Evolutionary conservation across 2,329 filamentous ascomycete genomes (phyloP), one percentile per base, ranked within the genome.

Genomic region (Akanthomyces uredinophilus): DNA sequence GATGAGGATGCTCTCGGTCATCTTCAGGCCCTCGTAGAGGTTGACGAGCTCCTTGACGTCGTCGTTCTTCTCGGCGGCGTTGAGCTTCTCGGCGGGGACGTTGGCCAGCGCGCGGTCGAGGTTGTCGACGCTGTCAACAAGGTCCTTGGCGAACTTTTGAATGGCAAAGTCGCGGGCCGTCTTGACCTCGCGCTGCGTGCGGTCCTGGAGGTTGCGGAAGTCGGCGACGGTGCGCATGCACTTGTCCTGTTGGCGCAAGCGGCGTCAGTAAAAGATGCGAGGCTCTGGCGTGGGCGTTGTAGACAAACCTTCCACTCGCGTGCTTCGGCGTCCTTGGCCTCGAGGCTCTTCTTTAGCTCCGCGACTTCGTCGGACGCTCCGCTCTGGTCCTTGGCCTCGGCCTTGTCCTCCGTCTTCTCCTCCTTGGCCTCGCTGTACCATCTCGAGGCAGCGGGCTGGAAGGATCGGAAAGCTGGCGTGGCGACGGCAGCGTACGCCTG

Each of bases 201-300:
- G 91, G 72, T 97, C 92, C 81, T 98, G 94, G 57, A 99, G 90
- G 80, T 98, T 99, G 74, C 92, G 92, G 85, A 96, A 98, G 71
- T 99, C 95, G 78, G 95, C 95, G 66, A 98, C 87, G 61, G 90
- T 90, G 74, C 95, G 94, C 66, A 97, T 85, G 78, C 92, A 96
- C 81, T 92, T 95, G 79, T 98, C 95, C 95, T 98, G 64, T 53
- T 46, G 24, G 20, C 20, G 18, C 37, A 52, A 29, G 2, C 51
- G 27, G 29, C 11, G 32, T 37, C 46, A 52, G 52, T 54, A 50
- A n/a, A 29, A 29, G 27, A 29, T 8, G n/a, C 37, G 32, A 22
- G 4, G 3, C 14, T 16, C 3, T 13, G 18, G 8, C 43, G 47
- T 41, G 39, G 22, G 51, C 41, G 54, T 46, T 35, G 59, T 14